phyloP scores from a whole-genome alignment of 176 grass and related monocot genomes.

The Saccharum officinarum region DNA sequence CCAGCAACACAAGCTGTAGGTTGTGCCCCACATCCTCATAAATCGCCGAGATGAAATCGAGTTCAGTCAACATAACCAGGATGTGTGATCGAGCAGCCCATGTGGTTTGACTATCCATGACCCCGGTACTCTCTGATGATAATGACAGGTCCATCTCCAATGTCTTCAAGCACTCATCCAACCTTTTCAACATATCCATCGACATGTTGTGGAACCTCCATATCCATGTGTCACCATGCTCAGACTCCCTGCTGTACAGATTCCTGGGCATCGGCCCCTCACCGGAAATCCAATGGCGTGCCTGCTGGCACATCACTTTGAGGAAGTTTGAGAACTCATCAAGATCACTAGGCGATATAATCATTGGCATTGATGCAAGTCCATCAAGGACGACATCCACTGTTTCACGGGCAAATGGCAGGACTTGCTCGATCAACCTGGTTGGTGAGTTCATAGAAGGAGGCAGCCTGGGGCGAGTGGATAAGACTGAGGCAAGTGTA shows the following conservation, averaged over 20 bases:
- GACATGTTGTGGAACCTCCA: constrained; percentile 56
- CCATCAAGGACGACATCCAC: constrained; percentile 46
- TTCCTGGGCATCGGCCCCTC: constrained; percentile 46
- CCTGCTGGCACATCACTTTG: constrained; percentile 50
- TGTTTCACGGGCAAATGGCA: constrained; percentile 67
- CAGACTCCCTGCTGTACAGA: constrained; percentile 53
- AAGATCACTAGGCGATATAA: constrained; percentile 45
- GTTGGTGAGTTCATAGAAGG: constrained; percentile 35
- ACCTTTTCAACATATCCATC: constrained; percentile 58
- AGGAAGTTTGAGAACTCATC: constrained; percentile 84
- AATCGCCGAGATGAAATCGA: constrained; percentile 69
- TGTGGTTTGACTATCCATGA: constrained; percentile 43
- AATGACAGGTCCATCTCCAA: constrained; percentile 61
- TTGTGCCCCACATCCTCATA: constrained; percentile 72
- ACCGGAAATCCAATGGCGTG: constrained; percentile 38
- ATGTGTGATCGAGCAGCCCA: constrained; percentile 54
- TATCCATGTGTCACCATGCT: constrained; percentile 63
- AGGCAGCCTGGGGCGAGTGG: constrained; percentile 23
- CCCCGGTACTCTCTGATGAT: constrained; percentile 43
- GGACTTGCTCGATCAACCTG: constrained; percentile 59
- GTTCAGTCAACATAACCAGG: constrained; percentile 59
- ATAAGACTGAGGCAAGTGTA: constrained; percentile 53
- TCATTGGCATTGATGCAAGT: constrained; percentile 55
- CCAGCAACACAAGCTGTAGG: constrained; percentile 61
- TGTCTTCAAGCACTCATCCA: constrained; percentile 64